phyloP scores from a whole-genome alignment of 768 basidiomycete genomes.

The Austroboletus eburneus region DNA sequence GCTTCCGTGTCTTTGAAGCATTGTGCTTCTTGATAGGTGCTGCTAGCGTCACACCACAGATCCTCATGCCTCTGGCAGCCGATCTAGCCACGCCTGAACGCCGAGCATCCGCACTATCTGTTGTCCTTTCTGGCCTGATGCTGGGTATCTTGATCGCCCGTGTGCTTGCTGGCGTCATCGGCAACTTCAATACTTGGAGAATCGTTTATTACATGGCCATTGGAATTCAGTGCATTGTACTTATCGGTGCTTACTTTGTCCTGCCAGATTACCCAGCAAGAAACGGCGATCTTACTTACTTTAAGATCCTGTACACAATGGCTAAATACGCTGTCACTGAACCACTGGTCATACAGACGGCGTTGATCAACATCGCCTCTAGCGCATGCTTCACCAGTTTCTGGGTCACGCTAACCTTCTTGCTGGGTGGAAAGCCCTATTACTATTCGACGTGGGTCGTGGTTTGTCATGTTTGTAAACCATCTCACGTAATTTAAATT shows the following conservation, averaged over 20 bases:
- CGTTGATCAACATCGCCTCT: conserved; percentile 55
- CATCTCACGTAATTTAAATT: neutral
- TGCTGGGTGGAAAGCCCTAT: conserved; percentile 74
- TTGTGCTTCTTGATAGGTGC: conserved; percentile 71
- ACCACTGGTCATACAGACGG: conserved; percentile 68
- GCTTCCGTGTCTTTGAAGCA: conserved; percentile 56
- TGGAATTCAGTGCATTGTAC: conserved; percentile 59
- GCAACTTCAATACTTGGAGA: conserved; percentile 66
- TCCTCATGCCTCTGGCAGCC: conserved; percentile 70
- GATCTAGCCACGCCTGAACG: conserved; percentile 76
- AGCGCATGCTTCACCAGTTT: conserved; percentile 58
- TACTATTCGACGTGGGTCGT: conserved; percentile 60
- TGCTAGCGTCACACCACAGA: conserved; percentile 69
- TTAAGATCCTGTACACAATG: conserved; percentile 71
- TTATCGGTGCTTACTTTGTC: conserved; percentile 54
- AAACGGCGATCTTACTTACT: conserved; percentile 60
- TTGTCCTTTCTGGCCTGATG: conserved; percentile 64
- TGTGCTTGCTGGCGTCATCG: conserved; percentile 71
- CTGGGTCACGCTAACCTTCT: conserved; percentile 78
- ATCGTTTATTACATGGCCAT: conserved; percentile 78
- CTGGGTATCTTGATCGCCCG: conserved; percentile 73
- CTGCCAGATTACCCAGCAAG: conserved; percentile 86
- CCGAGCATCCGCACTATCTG: conserved; percentile 71
- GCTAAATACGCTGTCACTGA: conserved; percentile 71
- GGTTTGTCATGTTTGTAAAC: neutral